phyloP scores from a whole-genome alignment of 1,284 basidiomycete genomes.

The Cryptococcus floricola region DNA sequence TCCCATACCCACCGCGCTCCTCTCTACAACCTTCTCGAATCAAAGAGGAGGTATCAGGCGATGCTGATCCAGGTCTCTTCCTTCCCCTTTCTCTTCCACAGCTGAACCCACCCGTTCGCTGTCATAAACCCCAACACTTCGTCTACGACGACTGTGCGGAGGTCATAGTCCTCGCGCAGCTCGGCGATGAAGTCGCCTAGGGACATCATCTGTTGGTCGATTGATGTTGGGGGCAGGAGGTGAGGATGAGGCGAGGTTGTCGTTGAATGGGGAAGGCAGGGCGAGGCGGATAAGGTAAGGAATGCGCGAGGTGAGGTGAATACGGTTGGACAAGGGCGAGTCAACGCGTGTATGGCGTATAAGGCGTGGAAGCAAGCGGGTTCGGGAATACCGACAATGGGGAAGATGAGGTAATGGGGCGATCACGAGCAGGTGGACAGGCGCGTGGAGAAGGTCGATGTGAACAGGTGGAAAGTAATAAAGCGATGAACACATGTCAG shows the following conservation, averaged over 20 bases:
- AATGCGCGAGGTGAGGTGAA: neutral
- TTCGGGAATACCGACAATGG: too few relatives aligned
- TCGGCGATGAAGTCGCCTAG: conserved; percentile 27
- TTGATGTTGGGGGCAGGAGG: neutral
- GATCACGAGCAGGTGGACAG: too few relatives aligned
- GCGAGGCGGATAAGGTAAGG: too few relatives aligned
- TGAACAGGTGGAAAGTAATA: too few relatives aligned
- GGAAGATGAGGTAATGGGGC: too few relatives aligned
- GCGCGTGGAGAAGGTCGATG: too few relatives aligned
- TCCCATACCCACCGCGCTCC: neutral
- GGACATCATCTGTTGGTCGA: conserved; percentile 17
- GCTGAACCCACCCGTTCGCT: conserved; percentile 9
- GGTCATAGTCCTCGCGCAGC: conserved; percentile 18
- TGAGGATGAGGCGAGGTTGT: neutral
- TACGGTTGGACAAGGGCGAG: neutral
- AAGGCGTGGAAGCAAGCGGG: too few relatives aligned
- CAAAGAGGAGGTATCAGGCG: neutral
- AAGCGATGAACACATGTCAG: too few relatives aligned
- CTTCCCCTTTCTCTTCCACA: conserved; percentile 15
- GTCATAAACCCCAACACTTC: conserved; percentile 19
- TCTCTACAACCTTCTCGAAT: too few relatives aligned
- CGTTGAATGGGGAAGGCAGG: neutral
- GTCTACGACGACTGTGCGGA: conserved; percentile 19
- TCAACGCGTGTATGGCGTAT: too few relatives aligned
- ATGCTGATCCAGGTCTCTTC: conserved; percentile 23